phyloP scores from a whole-genome alignment of 2,329 filamentous ascomycete species.

The Paecilomyces fulvus region DNA sequence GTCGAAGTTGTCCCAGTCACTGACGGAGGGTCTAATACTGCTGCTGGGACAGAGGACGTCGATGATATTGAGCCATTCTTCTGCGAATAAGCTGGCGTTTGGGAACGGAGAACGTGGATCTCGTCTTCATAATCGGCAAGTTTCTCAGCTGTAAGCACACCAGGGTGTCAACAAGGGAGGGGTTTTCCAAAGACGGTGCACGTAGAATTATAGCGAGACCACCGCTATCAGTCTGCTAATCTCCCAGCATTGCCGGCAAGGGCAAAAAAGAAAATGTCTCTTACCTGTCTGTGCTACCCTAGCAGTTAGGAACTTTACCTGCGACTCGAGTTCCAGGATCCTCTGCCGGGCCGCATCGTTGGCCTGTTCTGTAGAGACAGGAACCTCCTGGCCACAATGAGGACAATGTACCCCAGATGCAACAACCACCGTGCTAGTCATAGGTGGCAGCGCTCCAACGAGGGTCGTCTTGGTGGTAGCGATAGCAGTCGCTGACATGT shows the following conservation, averaged over 20 bases:
- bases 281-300: conserved; percentile 47
- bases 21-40: conserved; percentile 28
- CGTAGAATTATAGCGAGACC: background rate
- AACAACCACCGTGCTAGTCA: conserved; percentile 17
- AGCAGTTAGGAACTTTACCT: conserved; percentile 44
- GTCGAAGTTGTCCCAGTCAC: conserved; percentile 19
- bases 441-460: conserved; percentile 20
- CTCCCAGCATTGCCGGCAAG: background rate
- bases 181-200: background rate
- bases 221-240: background rate
- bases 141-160: conserved; percentile 39
- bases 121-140: conserved; percentile 58
- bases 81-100: conserved; percentile 16
- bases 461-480: conserved; percentile 17
- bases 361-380: conserved; percentile 14
- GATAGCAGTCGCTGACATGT: conserved; percentile 17
- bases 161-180: conserved; percentile 3
- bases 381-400: conserved; percentile 29
- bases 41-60: conserved; percentile 18
- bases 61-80: conserved; percentile 18
- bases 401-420: conserved; percentile 24
- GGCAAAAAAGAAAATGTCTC: conserved; percentile 9
- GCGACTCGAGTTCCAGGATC: conserved; percentile 46
- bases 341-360: conserved; percentile 28
- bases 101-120: conserved; percentile 41